phyloP scores from a whole-genome alignment of 2,329 filamentous ascomycete genomes.

The Microdochium paspali region DNA sequence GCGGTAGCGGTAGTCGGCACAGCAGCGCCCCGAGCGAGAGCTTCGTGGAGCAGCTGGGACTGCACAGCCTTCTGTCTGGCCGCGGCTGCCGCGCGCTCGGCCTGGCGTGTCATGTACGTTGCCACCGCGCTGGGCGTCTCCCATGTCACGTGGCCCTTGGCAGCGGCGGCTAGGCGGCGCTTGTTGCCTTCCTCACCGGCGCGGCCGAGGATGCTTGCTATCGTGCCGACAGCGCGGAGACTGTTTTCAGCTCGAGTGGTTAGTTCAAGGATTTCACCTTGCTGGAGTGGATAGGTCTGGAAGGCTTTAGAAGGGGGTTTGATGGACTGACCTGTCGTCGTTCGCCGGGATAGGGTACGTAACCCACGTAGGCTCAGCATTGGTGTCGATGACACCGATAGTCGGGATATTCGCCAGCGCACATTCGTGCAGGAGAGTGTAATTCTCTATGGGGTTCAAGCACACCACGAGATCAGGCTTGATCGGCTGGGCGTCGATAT shows the following conservation, averaged over 20 bases:
- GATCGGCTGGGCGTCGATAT: slow-evolving; percentile 54
- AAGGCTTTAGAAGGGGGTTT: too few species aligned
- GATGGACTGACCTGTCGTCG: slow-evolving; percentile 66
- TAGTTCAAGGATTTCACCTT: not conserved
- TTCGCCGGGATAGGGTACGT: slow-evolving; percentile 96
- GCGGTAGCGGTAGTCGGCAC: not conserved
- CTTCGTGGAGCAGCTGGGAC: not conserved
- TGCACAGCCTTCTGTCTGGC: not conserved
- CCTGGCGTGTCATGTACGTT: not conserved
- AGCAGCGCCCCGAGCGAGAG: not conserved
- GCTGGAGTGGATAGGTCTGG: not conserved
- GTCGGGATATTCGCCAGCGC: slow-evolving; percentile 81
- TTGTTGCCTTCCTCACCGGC: slow-evolving; percentile 72
- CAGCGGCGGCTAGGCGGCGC: slow-evolving; percentile 54
- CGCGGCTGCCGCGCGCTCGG: not conserved
- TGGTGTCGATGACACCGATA: slow-evolving; percentile 89
- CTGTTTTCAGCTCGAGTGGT: slow-evolving; percentile 32
- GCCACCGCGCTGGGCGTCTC: slow-evolving; percentile 23
- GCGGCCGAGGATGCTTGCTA: slow-evolving; percentile 75
- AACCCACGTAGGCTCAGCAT: slow-evolving; percentile 85
- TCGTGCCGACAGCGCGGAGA: slow-evolving; percentile 70
- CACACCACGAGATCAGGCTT: slow-evolving; percentile 87
- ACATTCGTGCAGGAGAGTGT: slow-evolving; percentile 83
- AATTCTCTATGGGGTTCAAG: slow-evolving; percentile 89
- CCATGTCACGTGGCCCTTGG: slow-evolving; percentile 56